These are phyloP conservation scores for Tetrapisispora iriomotensis DNA, from an alignment of 805 yeast species.

Conservation along the genomic window DNA sequence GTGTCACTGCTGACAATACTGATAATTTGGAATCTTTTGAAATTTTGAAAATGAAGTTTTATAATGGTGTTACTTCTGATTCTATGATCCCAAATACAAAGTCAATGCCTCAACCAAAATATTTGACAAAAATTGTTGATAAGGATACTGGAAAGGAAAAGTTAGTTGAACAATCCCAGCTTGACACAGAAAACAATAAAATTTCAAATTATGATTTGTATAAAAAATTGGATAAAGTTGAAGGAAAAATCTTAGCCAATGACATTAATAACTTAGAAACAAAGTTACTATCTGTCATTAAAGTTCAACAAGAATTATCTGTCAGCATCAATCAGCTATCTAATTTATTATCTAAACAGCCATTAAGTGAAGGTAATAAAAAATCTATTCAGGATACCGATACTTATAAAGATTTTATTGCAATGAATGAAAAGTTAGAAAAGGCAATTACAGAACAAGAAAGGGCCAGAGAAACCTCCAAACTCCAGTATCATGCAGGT, in stretches of 20 bases:
- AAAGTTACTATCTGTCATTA: slow-evolving; percentile 16
- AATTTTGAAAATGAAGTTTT: slow-evolving; percentile 48
- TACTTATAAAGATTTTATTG: slow-evolving; percentile 20
- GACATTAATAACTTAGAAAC: slow-evolving; percentile 22
- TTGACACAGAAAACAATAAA: slow-evolving; percentile 16
- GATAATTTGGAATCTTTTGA: slow-evolving; percentile 51
- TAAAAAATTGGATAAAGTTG: slow-evolving; percentile 25
- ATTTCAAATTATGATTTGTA: slow-evolving; percentile 19
- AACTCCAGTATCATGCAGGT: slow-evolving; percentile 10
- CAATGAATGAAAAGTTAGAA: slow-evolving; percentile 24
- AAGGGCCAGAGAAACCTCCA: slow-evolving; percentile 21
- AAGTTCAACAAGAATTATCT: slow-evolving; percentile 17
- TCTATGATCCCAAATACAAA: slow-evolving; percentile 49
- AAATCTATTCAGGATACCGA: slow-evolving; percentile 1
- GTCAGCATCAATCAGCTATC: slow-evolving; percentile 16
- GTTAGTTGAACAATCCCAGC: slow-evolving; percentile 21
- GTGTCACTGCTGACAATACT: slow-evolving; percentile 42
- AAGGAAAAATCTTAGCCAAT: slow-evolving; percentile 29
- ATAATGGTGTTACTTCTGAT: slow-evolving; percentile 43
- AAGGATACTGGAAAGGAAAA: slow-evolving; percentile 29
- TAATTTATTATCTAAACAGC: slow-evolving; percentile 5
- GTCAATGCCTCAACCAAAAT: slow-evolving; percentile 36
- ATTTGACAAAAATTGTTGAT: slow-evolving; percentile 34
- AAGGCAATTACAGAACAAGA: slow-evolving; percentile 24
- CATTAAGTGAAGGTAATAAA: slow-evolving; percentile 1